These are phyloP conservation scores for Claviceps sp. DNA, from an alignment of 2,329 filamentous ascomycete genomes.

Conservation along the genomic window DNA sequence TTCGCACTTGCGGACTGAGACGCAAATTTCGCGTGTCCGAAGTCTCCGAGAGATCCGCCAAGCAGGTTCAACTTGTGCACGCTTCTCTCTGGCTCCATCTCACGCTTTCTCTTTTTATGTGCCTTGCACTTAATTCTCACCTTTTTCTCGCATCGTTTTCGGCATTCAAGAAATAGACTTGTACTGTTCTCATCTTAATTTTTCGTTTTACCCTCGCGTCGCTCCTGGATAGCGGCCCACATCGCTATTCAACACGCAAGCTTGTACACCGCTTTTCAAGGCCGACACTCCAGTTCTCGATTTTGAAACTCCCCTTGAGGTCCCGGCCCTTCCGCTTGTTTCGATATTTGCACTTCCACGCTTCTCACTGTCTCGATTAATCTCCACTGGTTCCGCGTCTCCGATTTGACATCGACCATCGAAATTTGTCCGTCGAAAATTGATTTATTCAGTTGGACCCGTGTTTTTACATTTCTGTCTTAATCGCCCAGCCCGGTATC, in stretches of 20 bases:
- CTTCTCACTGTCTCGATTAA: background rate
- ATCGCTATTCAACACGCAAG: background rate
- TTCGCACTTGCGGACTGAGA: background rate
- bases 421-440: background rate
- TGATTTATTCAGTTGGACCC: background rate
- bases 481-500: background rate
- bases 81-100: background rate
- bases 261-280: slow-evolving; percentile 3
- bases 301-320: background rate
- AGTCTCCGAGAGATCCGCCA: background rate
- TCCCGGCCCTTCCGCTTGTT: slow-evolving; percentile 2
- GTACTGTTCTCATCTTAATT: background rate
- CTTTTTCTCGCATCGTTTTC: background rate
- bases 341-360: background rate
- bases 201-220: background rate
- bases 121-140: background rate
- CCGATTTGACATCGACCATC: background rate
- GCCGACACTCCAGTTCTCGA: background rate
- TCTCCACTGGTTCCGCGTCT: background rate
- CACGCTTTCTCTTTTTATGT: background rate
- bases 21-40: background rate
- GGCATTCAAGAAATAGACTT: background rate
- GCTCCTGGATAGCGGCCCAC: background rate
- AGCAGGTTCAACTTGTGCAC: background rate
- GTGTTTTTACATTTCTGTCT: background rate